These are phyloP conservation scores for Neonectria faginata DNA, from an alignment of 2,329 filamentous ascomycete species.

Conservation along the genomic window DNA sequence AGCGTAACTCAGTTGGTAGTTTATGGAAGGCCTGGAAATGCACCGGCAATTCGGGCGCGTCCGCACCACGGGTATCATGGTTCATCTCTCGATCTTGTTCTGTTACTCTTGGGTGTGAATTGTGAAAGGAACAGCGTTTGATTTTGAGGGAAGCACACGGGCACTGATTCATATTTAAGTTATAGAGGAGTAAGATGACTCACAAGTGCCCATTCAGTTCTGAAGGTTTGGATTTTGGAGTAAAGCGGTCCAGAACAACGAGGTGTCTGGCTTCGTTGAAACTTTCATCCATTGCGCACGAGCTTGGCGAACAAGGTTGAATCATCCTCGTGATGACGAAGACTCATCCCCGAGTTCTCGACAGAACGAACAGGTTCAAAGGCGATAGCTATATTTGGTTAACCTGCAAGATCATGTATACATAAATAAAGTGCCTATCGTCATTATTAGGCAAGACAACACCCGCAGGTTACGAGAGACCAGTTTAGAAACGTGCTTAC, in stretches of 20 bases:
- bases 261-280: no score
- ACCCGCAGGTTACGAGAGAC: constrained; percentile 22
- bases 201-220: no score
- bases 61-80: not conserved
- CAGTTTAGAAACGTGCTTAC: constrained; percentile 28
- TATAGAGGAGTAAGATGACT: not conserved
- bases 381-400: not conserved
- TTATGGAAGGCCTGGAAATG: not conserved
- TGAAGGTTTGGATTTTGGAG: no score
- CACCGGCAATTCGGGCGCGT: not conserved
- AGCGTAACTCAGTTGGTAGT: no score
- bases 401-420: not conserved
- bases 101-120: not conserved
- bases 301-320: no score
- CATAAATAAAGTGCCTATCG: constrained; percentile 28
- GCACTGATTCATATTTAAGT: not conserved
- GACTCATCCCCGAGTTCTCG: no score
- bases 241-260: no score
- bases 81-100: not conserved
- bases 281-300: no score
- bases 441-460: constrained; percentile 20
- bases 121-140: not conserved
- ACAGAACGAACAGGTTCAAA: no score
- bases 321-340: no score
- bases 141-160: not conserved